A percentile compares a stretch with the other conserved stretches of the same genome.
Conservation (phyloP, 345 rosid genomes). For the Camelina sativa region DNA sequence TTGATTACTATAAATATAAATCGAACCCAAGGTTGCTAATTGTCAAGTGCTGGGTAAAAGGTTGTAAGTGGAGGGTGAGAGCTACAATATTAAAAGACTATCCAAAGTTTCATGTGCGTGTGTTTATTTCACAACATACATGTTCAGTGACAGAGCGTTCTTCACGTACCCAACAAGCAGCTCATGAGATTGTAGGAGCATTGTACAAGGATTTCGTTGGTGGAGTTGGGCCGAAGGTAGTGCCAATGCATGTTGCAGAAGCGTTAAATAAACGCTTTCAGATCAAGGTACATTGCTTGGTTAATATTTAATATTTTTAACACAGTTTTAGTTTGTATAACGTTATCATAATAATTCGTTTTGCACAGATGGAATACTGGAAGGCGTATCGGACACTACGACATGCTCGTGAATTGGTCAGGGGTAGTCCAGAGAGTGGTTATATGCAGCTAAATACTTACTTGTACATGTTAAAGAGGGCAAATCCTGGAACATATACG, state of each 20-base stretch:
- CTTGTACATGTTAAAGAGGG: not conserved
- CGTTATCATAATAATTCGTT: no score
- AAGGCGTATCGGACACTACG: not conserved
- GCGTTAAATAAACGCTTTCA: not conserved
- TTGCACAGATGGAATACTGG: not conserved
- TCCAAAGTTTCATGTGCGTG: not conserved
- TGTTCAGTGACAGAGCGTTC: not conserved
- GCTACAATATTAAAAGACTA: not conserved
- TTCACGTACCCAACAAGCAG: not conserved
- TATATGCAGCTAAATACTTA: no score
- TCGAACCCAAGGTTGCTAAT: no score
- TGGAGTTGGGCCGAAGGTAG: not conserved
- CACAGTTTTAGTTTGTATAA: not conserved
- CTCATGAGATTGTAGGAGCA: not conserved
- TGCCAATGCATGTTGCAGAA: not conserved
- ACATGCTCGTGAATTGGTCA: not conserved
- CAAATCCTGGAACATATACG: no score
- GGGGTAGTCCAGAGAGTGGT: no score
- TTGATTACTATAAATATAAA: no score
- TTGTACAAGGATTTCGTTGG: not conserved
- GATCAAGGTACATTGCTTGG: not conserved
- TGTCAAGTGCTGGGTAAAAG: not conserved
- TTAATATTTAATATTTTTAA: not conserved
- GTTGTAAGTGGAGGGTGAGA: not conserved
- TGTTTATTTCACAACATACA: not conserved